Percentiles rank a stretch among this genome's conserved stretches.
phyloP scores from a whole-genome alignment of 805 yeast species.

The Blastobotrys mokoenaii region DNA sequence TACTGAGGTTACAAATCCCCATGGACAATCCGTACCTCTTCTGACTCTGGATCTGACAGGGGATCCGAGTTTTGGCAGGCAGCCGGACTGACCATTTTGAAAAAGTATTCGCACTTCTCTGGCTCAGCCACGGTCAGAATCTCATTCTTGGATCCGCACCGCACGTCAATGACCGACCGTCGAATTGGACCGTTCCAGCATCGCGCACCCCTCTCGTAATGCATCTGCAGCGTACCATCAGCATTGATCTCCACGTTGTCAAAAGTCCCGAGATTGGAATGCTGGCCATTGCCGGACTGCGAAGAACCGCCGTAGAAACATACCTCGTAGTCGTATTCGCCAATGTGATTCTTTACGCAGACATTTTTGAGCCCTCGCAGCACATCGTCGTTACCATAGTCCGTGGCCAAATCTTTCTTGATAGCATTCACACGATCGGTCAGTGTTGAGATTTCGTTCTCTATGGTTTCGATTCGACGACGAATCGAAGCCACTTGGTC shows the following conservation, averaged over 20 bases:
- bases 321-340: constrained; percentile 63
- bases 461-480: constrained; percentile 12
- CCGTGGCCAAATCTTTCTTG: constrained; percentile 15
- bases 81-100: constrained; percentile 32
- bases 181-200: constrained; percentile 96
- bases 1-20: constrained; percentile 7
- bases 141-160: constrained; percentile 55
- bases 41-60: neutral
- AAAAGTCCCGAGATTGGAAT: constrained; percentile 44
- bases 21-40: constrained; percentile 3
- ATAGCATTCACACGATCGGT: constrained; percentile 14
- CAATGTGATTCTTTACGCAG: constrained; percentile 43
- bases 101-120: constrained; percentile 72
- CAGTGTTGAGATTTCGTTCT: constrained; percentile 13
- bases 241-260: constrained; percentile 19
- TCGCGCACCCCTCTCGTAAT: constrained; percentile 55
- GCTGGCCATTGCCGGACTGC: constrained; percentile 45
- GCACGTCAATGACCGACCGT: constrained; percentile 51
- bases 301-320: constrained; percentile 48
- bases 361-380: constrained; percentile 47
- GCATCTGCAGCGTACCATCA: constrained; percentile 28
- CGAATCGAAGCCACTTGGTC: constrained; percentile 12
- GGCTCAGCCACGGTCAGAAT: constrained; percentile 74
- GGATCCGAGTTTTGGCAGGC: constrained; percentile 17
- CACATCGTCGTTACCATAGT: constrained; percentile 55